Base-by-base conservation (phyloP, 768 basidiomycete species). In the Rickenella mellea region DNA sequence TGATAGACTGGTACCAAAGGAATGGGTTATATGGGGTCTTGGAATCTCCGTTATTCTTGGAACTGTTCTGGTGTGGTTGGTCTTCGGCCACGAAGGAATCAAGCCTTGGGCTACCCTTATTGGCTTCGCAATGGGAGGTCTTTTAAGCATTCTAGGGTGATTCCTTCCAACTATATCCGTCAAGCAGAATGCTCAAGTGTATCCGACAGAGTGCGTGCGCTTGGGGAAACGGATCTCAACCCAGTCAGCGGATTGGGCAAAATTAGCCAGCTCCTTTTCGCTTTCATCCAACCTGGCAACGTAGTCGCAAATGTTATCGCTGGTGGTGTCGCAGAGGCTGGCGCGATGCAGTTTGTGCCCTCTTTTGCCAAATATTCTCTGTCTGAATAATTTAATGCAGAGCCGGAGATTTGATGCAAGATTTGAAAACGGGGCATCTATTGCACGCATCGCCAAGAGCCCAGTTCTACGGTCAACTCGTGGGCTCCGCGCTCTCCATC, bases 301-400 rank as follows among this genome's bases (percentile, higher is more conserved):
- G 78, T 96, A 15, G 89, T 96, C n/a, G 94, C 94, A 1, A 98
- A 97, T 55, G 86, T 98, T 54, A 89, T 98, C 33, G 94, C 94
- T 2, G 93, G 93, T 4, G 92, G 90, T 24, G 89, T 96, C n/a
- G 84, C 90, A 2, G 92, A 93, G 64, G 90, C 90, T 27, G 90
- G 90, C n/a, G 90, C 90, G 21, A 83, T 82, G 61, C 90, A 93
- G 84, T 89, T 55, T 47, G 79, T 56, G 45, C 29, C 14, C 32
- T 41, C 7, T 25, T 19, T 5, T 33, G 14, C 21, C 15, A 26
- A 35, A 42, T 27, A 20, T 38, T 26, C 20, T 44, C 10, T 26
- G 19, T 43, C 46, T 39, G 51, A 42, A 19, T 27, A 32, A 28
- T 17, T 22, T 12, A 6, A 20, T 33, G 5, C 49, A 92, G 88